phyloP scores from a whole-genome alignment of 768 basidiomycete genomes.

The Russula emetica region DNA sequence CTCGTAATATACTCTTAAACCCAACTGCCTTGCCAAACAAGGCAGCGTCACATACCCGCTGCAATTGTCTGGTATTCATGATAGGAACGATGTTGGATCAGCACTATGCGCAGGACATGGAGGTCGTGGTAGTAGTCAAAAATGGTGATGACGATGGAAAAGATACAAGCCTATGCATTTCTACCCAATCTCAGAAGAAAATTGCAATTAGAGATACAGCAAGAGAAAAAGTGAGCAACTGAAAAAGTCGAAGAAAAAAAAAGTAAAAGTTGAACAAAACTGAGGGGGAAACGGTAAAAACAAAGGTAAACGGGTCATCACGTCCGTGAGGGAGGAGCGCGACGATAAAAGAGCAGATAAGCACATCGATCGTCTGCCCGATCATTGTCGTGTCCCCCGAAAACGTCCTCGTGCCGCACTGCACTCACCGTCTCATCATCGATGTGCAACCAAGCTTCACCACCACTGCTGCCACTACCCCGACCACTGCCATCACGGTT shows the following conservation, averaged over 20 bases:
- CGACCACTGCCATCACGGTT: conserved; percentile 44
- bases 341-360: conserved; percentile 82
- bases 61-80: not conserved
- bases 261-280: not conserved
- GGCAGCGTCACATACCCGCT: too few relatives aligned
- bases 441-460: conserved; percentile 84
- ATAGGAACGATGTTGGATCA: not conserved
- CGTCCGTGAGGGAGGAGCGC: conserved; percentile 41
- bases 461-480: conserved; percentile 16
- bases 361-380: conserved; percentile 66
- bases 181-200: conserved; percentile 17
- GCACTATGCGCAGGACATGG: not conserved
- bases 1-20: conserved; percentile 15
- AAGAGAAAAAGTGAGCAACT: not conserved
- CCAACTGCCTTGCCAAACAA: not conserved
- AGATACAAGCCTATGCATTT: conserved; percentile 19
- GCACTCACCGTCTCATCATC: conserved; percentile 88
- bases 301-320: conserved; percentile 1
- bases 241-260: not conserved
- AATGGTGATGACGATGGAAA: conserved; percentile 6
- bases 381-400: conserved; percentile 37
- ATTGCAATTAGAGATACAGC: conserved; percentile 23
- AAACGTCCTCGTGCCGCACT: conserved; percentile 69
- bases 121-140: conserved; percentile 3
- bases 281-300: not conserved